phyloP scores from a whole-genome alignment of 805 yeast species.

The Suhomyces faveliae region DNA sequence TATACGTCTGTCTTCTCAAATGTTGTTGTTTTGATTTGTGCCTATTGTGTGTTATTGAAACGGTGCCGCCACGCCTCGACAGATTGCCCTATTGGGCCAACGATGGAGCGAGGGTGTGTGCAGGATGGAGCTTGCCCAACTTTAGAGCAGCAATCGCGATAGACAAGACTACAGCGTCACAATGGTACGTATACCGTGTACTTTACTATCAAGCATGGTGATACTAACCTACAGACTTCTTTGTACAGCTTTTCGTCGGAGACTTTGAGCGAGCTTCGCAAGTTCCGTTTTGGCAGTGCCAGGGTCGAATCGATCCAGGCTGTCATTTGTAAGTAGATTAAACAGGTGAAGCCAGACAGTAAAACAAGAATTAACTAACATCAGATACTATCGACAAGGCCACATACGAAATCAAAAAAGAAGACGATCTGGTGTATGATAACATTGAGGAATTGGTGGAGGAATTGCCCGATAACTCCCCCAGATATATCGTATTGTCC shows the following conservation, averaged over 20 bases:
- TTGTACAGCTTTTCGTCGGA: slow-evolving; percentile 63
- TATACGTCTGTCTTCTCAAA: slow-evolving; percentile 1
- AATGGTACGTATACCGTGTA: neutral
- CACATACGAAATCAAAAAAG: slow-evolving; percentile 50
- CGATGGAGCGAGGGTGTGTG: neutral
- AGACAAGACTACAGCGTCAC: neutral
- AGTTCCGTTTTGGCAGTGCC: slow-evolving; percentile 72
- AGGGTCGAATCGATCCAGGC: slow-evolving; percentile 63
- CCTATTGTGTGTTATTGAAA: slow-evolving; percentile 4
- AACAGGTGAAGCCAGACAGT: neutral
- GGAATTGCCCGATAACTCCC: slow-evolving; percentile 77
- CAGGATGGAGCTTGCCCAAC: neutral
- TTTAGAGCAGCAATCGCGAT: neutral
- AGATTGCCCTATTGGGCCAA: neutral
- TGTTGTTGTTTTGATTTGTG: slow-evolving; percentile 4
- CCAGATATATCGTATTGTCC: slow-evolving; percentile 72
- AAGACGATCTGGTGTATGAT: slow-evolving; percentile 46
- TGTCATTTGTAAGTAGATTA: slow-evolving; percentile 46
- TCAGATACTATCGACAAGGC: slow-evolving; percentile 55
- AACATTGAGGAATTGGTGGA: slow-evolving; percentile 65
- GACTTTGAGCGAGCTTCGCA: slow-evolving; percentile 58
- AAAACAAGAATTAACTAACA: no score
- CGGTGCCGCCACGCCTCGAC: neutral
- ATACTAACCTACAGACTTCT: slow-evolving; percentile 23
- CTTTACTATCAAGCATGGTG: neutral